Percentiles rank a stretch among this genome's conserved stretches.
Conservation (phyloP, 2,329 filamentous ascomycete species). For the Aspergillus candidus region DNA sequence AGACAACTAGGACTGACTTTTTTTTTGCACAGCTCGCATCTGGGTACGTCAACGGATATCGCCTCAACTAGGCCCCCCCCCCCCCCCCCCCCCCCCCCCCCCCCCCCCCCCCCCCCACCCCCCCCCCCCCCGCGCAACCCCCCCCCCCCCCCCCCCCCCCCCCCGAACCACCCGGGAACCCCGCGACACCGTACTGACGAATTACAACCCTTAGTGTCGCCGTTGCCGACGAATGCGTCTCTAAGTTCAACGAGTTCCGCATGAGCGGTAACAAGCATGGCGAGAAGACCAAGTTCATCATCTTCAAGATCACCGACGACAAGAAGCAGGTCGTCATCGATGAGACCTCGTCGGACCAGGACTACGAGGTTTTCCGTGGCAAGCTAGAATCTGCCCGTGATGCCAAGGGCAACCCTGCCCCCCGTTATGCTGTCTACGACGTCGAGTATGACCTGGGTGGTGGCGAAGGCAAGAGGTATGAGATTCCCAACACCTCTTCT, state of each 20-base stretch:
- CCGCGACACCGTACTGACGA: conserved; percentile 14
- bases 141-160: not conserved
- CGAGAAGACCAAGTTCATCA: conserved; percentile 43
- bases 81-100: not conserved
- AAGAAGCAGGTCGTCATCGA: conserved; percentile 47
- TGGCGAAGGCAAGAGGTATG: conserved; percentile 45
- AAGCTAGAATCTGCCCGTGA: conserved; percentile 41
- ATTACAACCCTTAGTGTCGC: conserved; percentile 33
- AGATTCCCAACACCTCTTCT: not conserved
- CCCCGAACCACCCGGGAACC: not conserved
- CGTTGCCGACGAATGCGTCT: conserved; percentile 43
- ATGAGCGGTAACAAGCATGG: conserved; percentile 33
- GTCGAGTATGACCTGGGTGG: conserved; percentile 44
- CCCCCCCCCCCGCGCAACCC: conserved; percentile 1
- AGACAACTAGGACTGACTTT: conserved; percentile 5
- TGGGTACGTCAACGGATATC: conserved; percentile 23
- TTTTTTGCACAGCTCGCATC: conserved; percentile 28
- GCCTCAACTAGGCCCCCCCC: conserved; percentile 1
- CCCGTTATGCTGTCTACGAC: conserved; percentile 47
- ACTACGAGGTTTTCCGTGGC: conserved; percentile 45
- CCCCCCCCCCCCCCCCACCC: not conserved
- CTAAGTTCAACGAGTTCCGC: conserved; percentile 43
- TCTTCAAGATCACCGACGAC: conserved; percentile 48
- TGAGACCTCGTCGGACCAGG: conserved; percentile 37
- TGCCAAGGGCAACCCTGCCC: conserved; percentile 38